phyloP scores from a whole-genome alignment of 2,329 filamentous ascomycete genomes.

The Trichophyton simii region DNA sequence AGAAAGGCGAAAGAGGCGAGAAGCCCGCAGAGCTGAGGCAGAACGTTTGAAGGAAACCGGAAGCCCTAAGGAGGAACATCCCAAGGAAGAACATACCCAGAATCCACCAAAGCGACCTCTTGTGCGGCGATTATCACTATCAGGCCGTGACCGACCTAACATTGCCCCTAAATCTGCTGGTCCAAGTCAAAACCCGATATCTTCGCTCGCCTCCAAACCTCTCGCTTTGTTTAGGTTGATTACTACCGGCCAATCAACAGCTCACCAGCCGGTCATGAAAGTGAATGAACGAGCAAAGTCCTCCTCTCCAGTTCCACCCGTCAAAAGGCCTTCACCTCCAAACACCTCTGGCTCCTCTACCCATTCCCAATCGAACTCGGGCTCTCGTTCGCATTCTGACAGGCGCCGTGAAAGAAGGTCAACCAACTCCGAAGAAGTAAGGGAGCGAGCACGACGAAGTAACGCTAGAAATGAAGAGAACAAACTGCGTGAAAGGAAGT shows the following conservation, averaged over 20 bases:
- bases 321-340: constrained; percentile 15
- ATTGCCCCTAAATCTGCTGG: constrained; percentile 13
- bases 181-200: constrained; percentile 20
- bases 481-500: background rate
- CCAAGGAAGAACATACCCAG: background rate
- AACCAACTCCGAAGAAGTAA: background rate
- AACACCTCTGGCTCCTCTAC: constrained; percentile 21
- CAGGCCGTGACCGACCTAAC: constrained; percentile 8
- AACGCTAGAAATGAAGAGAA: background rate
- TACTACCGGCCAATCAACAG: constrained; percentile 30
- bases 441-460: background rate
- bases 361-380: constrained; percentile 19
- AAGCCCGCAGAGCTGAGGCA: constrained; percentile 14
- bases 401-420: background rate
- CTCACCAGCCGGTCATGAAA: constrained; percentile 27
- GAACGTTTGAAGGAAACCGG: constrained; percentile 14
- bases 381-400: background rate
- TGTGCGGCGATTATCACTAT: background rate
- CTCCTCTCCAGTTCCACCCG: background rate
- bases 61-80: constrained; percentile 11
- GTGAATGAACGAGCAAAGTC: constrained; percentile 23
- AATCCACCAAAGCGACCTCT: background rate
- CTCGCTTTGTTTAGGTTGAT: constrained; percentile 21
- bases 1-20: constrained; percentile 18
- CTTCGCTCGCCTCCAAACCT: constrained; percentile 14